Percentiles rank a stretch among this genome's conserved stretches.
phyloP scores from a whole-genome alignment of 352 stramenopile species.

The Saprolegnia parasitica region DNA sequence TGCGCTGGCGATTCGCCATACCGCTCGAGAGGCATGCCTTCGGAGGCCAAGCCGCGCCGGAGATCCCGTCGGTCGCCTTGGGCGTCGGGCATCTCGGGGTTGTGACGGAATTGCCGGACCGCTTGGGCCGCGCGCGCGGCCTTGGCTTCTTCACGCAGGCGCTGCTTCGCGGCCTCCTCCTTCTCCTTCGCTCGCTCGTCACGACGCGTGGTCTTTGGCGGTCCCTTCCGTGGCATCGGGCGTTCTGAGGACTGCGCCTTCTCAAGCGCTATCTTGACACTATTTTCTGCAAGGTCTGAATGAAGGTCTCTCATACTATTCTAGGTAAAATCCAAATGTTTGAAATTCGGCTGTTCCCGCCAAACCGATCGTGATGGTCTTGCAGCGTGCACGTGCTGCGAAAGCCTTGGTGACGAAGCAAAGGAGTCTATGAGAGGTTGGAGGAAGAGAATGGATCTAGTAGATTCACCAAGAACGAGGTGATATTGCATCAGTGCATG shows the following conservation, averaged over 20 bases:
- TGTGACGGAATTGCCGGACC: not conserved
- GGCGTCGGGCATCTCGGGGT: constrained; percentile 10
- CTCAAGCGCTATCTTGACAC: no score
- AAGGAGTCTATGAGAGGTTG: no score
- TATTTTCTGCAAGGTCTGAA: no score
- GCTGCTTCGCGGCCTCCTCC: not conserved
- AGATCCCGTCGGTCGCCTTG: not conserved
- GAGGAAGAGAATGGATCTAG: no score
- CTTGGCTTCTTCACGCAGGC: not conserved
- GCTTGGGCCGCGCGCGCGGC: not conserved
- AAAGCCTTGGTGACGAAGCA: no score
- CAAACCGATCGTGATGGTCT: no score
- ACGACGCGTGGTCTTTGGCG: not conserved
- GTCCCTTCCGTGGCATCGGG: constrained; percentile 7
- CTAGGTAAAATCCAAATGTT: no score
- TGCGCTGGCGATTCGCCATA: not conserved
- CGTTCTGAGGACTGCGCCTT: not conserved
- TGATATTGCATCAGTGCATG: no score
- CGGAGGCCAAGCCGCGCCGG: not conserved
- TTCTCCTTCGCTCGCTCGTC: constrained; percentile 3
- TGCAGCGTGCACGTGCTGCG: no score
- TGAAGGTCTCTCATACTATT: no score
- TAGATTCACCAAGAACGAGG: no score
- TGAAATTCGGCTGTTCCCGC: no score
- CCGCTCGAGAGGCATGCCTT: not conserved